Conservation (phyloP, 2,329 filamentous ascomycete species). For the Claviceps lovelessii region DNA sequence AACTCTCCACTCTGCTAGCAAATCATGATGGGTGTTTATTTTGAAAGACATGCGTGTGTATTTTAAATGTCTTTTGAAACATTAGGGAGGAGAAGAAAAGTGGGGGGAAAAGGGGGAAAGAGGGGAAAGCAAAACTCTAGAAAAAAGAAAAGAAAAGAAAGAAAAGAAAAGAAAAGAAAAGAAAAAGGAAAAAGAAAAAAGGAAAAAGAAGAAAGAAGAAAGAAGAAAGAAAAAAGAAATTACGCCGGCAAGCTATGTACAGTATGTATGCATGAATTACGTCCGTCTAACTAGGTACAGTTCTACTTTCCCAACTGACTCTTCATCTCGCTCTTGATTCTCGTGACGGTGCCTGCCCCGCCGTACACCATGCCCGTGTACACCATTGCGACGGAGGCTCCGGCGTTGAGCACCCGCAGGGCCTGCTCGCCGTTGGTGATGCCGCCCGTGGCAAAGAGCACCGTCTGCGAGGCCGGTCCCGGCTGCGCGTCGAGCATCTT, state of each 20-base stretch:
- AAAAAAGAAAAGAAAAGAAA: no score
- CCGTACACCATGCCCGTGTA: constrained; percentile 65
- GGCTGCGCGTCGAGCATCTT: constrained; percentile 44
- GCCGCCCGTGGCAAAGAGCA: constrained; percentile 86
- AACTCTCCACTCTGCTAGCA: no score
- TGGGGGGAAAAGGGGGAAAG: no score
- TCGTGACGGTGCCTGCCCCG: constrained; percentile 48
- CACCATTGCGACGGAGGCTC: constrained; percentile 79
- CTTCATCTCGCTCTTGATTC: constrained; percentile 50
- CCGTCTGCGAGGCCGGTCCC: constrained; percentile 40
- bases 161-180: no score
- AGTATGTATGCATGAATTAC: not conserved
- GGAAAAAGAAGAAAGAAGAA: no score
- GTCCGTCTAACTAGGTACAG: not conserved
- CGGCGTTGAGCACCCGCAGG: constrained; percentile 66
- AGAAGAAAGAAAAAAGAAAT: not conserved
- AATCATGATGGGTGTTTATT: no score
- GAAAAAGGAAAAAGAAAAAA: no score
- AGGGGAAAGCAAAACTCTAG: no score
- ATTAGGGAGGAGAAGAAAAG: no score
- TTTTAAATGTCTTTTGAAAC: no score
- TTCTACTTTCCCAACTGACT: constrained; percentile 10
- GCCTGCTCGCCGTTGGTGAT: constrained; percentile 83
- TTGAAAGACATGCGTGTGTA: no score
- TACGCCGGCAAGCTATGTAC: not conserved